These are phyloP conservation scores for Rhipidocladum racemiflorum DNA, from an alignment of 176 grass and related monocot genomes.

Conservation along the genomic window DNA sequence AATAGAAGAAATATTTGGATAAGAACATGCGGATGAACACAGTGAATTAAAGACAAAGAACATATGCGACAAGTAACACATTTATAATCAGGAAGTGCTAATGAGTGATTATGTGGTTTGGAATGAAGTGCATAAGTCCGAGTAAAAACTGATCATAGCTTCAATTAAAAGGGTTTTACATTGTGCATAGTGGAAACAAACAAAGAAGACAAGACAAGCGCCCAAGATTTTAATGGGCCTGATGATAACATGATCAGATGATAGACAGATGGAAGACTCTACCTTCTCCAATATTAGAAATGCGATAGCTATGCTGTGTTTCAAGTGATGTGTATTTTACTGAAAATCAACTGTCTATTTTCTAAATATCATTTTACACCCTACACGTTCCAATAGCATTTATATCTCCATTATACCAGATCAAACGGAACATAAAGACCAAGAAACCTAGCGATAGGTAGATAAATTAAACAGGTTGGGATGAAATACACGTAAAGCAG, in stretches of 20 bases:
- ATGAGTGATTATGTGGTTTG: conserved; percentile 1
- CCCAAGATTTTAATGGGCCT: background rate
- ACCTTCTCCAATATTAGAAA: background rate
- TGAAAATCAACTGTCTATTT: conserved; percentile 5
- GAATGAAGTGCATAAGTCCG: conserved; percentile 12
- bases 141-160: background rate
- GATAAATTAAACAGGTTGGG: background rate
- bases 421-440: conserved; percentile 17
- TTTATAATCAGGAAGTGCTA: conserved; percentile 15
- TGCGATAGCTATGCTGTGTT: conserved; percentile 12
- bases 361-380: background rate
- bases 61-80: background rate
- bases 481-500: background rate
- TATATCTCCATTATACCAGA: background rate
- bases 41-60: conserved; percentile 11
- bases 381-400: background rate
- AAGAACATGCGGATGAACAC: background rate
- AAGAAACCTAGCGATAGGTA: background rate
- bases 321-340: background rate
- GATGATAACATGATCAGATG: conserved; percentile 18
- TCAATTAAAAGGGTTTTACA: background rate
- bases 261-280: background rate
- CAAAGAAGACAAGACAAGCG: background rate
- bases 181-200: background rate
- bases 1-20: conserved; percentile 13